phyloP scores from a whole-genome alignment of 345 rosid species.

The Populus tremula region DNA sequence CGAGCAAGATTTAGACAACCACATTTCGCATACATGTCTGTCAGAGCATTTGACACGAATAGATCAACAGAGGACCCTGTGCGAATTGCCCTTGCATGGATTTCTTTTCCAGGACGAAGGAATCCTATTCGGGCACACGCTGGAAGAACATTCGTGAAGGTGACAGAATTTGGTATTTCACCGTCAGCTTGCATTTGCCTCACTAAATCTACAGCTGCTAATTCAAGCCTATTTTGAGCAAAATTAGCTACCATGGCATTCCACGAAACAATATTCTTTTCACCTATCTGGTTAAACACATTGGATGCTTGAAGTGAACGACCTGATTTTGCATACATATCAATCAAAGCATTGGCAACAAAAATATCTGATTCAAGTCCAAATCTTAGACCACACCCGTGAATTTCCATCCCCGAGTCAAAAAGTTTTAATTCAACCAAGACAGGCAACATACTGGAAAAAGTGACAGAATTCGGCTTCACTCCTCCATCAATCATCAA shows the following conservation, averaged over 20 bases:
- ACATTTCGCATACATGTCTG: slow-evolving; percentile 51
- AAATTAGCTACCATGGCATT: slow-evolving; percentile 55
- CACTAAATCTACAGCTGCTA: slow-evolving; percentile 33
- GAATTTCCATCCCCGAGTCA: slow-evolving; percentile 41
- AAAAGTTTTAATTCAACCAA: slow-evolving; percentile 35
- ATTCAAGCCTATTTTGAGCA: slow-evolving; percentile 39
- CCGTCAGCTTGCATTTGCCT: slow-evolving; percentile 43
- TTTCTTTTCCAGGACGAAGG: slow-evolving; percentile 41
- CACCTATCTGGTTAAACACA: slow-evolving; percentile 28
- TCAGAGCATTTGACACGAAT: slow-evolving; percentile 46
- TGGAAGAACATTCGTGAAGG: slow-evolving; percentile 47
- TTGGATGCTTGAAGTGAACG: slow-evolving; percentile 24
- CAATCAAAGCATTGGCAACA: slow-evolving; percentile 48
- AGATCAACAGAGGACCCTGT: slow-evolving; percentile 29
- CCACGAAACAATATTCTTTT: slow-evolving; percentile 46
- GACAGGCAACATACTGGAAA: slow-evolving; percentile 43
- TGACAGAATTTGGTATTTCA: slow-evolving; percentile 36
- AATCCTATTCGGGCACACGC: slow-evolving; percentile 41
- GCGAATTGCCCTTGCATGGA: slow-evolving; percentile 41
- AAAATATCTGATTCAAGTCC: slow-evolving; percentile 41
- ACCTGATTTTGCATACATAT: slow-evolving; percentile 51
- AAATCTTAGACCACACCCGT: slow-evolving; percentile 40
- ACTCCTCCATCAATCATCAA: slow-evolving; percentile 34
- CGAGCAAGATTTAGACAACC: slow-evolving; percentile 38
- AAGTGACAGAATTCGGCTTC: slow-evolving; percentile 39